Evolutionary conservation across 1,284 basidiomycete genomes (phyloP).

Genomic region (Ustilago esculenta): DNA sequence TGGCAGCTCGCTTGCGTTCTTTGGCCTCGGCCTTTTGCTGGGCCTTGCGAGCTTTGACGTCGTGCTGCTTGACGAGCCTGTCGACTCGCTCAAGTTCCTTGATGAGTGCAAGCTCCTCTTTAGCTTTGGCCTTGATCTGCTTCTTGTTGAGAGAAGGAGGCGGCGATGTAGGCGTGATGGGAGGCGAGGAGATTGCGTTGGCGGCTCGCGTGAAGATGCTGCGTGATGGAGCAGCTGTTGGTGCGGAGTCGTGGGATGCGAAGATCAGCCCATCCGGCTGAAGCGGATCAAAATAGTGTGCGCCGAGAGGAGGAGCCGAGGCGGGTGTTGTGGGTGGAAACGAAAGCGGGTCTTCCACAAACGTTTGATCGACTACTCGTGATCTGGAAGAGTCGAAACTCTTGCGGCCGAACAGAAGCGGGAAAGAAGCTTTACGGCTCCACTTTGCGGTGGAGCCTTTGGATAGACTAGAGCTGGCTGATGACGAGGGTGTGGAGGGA

Average conservation of each 20-base stretch:
- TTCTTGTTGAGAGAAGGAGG: constrained; percentile 28
- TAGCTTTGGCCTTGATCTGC: constrained; percentile 45
- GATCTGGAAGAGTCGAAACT: constrained; percentile 10
- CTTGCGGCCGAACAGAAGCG: constrained; percentile 41
- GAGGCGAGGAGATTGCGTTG: constrained; percentile 13
- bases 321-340: constrained; percentile 8
- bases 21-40: constrained; percentile 29
- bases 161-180: constrained; percentile 16
- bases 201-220: constrained; percentile 6
- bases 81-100: constrained; percentile 48
- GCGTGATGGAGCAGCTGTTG: not conserved
- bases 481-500: constrained; percentile 9
- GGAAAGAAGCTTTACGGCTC: constrained; percentile 34
- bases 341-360: constrained; percentile 5
- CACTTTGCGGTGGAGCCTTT: constrained; percentile 13
- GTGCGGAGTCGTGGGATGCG: constrained; percentile 1
- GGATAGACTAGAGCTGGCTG: constrained; percentile 24
- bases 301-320: not conserved
- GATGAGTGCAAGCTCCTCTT: constrained; percentile 52
- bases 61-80: constrained; percentile 51
- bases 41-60: constrained; percentile 38
- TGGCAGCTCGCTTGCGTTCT: constrained; percentile 19
- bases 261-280: constrained; percentile 18
- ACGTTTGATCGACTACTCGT: not conserved
- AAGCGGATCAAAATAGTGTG: not conserved